Evolutionary conservation across 2,329 filamentous ascomycete species (phyloP).

Genomic region (Diplodia intermedia): DNA sequence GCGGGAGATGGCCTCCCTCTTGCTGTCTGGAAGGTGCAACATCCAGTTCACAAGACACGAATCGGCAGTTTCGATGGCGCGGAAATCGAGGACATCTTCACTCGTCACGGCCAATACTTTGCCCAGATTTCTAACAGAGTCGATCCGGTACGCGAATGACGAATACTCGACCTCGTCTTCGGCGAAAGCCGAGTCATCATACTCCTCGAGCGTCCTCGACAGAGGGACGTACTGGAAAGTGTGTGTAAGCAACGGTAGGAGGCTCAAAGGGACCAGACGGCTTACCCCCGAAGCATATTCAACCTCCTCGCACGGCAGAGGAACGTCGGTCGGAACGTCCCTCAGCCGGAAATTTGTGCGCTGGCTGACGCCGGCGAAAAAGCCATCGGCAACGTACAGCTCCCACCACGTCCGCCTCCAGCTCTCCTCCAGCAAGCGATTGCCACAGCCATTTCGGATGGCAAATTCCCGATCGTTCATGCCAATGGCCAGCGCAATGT

Average conservation of each 20-base stretch:
- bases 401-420: constrained; percentile 93
- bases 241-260: constrained; percentile 25
- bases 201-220: constrained; percentile 68
- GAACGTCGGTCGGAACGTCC: constrained; percentile 70
- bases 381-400: constrained; percentile 79
- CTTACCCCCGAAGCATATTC: constrained; percentile 62
- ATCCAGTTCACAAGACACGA: constrained; percentile 75
- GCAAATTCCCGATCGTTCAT: constrained; percentile 76
- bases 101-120: constrained; percentile 67
- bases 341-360: constrained; percentile 74
- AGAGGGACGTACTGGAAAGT: constrained; percentile 44
- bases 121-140: constrained; percentile 79
- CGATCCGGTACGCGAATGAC: constrained; percentile 84
- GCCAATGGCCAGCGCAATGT: constrained; percentile 76
- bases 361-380: constrained; percentile 81
- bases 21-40: constrained; percentile 75
- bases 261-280: not conserved
- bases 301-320: constrained; percentile 82
- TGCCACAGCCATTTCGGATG: constrained; percentile 65
- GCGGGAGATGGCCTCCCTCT: constrained; percentile 71
- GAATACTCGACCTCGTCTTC: constrained; percentile 76
- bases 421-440: constrained; percentile 77
- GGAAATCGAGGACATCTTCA: constrained; percentile 49
- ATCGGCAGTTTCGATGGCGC: constrained; percentile 63
- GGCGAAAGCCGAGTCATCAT: constrained; percentile 78